These are phyloP conservation scores for Neoconidiobolus thromboides DNA, from an alignment of 371 early-diverging fungal genomes.

Conservation along the genomic window DNA sequence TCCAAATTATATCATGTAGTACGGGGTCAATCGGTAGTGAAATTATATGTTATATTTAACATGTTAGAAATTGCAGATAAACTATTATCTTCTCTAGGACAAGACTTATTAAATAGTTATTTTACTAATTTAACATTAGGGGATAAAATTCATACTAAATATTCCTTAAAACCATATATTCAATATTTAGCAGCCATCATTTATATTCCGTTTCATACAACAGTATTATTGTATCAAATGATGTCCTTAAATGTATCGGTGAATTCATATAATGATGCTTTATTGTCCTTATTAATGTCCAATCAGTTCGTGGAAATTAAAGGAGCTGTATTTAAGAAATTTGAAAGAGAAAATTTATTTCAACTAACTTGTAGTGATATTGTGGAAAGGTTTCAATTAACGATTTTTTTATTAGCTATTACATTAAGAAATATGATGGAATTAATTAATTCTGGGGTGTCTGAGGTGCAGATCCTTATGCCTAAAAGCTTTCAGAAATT, in stretches of 20 bases:
- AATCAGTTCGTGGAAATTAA: constrained; percentile 98
- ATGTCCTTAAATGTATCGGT: constrained; percentile 90
- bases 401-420: constrained; percentile 68
- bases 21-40: constrained; percentile 85
- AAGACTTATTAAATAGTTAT: constrained; percentile 82
- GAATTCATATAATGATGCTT: constrained; percentile 82
- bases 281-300: constrained; percentile 76
- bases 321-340: constrained; percentile 84
- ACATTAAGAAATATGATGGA: constrained; percentile 76
- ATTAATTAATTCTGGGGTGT: constrained; percentile 46
- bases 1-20: constrained; percentile 85
- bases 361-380: constrained; percentile 85
- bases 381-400: constrained; percentile 85
- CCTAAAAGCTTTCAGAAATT: constrained; percentile 39
- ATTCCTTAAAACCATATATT: constrained; percentile 13
- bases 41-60: constrained; percentile 93
- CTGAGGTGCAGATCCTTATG: constrained; percentile 6
- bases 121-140: constrained; percentile 34
- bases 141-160: constrained; percentile 17
- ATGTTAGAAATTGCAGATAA: constrained; percentile 86
- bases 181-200: not conserved
- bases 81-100: constrained; percentile 80
- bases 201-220: constrained; percentile 48
- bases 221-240: constrained; percentile 85
- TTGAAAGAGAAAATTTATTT: constrained; percentile 90